Conservation (phyloP, 805 yeast species). For the Phaffomyces thermotolerans region DNA sequence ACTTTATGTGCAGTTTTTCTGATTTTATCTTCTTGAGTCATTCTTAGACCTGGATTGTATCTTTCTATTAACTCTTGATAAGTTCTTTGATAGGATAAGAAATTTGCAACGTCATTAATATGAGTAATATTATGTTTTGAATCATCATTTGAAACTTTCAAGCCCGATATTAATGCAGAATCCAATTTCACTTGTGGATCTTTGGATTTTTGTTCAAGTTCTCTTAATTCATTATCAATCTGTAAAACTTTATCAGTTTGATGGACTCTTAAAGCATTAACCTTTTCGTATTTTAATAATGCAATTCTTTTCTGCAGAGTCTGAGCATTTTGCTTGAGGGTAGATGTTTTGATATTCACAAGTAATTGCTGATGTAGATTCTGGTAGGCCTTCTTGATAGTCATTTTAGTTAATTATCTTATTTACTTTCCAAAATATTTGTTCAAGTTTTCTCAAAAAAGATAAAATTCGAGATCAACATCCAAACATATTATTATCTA, state of each 20-base stretch:
- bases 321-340: conserved; percentile 20
- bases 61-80: conserved; percentile 76
- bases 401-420: conserved; percentile 1
- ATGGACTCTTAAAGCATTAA: conserved; percentile 20
- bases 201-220: conserved; percentile 12
- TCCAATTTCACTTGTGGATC: conserved; percentile 16
- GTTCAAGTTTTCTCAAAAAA: no score
- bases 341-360: conserved; percentile 17
- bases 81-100: conserved; percentile 62
- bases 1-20: conserved; percentile 78
- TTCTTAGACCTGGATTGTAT: conserved; percentile 77
- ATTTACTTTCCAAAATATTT: no score
- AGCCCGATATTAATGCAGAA: conserved; percentile 7
- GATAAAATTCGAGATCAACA: neutral
- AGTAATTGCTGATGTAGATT: conserved; percentile 19
- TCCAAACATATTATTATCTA: neutral
- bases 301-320: conserved; percentile 21
- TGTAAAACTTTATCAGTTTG: conserved; percentile 15
- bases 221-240: conserved; percentile 15
- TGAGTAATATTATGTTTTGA: conserved; percentile 27
- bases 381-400: conserved; percentile 12
- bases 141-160: conserved; percentile 11
- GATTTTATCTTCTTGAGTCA: conserved; percentile 73
- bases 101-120: conserved; percentile 52
- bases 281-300: conserved; percentile 19